Conservation (phyloP, 768 basidiomycete species). For the Tulasnella sp. region DNA sequence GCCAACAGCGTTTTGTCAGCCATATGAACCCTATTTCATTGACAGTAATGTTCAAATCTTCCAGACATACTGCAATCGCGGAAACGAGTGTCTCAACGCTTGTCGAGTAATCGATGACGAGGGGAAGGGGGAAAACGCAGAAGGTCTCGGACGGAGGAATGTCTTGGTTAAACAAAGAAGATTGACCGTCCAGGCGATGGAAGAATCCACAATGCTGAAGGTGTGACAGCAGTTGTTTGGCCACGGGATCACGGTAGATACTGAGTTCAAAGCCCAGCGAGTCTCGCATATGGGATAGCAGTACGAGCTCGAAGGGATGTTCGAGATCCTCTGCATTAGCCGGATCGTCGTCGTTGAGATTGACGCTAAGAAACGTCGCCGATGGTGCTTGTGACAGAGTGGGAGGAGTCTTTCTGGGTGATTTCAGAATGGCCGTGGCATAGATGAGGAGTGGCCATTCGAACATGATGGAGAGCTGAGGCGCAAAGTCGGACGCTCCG, state of each 20-base stretch:
- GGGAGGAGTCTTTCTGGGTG: conserved; percentile 21
- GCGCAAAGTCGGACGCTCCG: conserved; percentile 2
- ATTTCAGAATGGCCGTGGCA: conserved; percentile 45
- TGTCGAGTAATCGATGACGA: conserved; percentile 57
- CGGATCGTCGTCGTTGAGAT: conserved; percentile 22
- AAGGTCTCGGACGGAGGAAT: conserved; percentile 27
- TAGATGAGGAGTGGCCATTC: conserved; percentile 57
- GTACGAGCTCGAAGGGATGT: conserved; percentile 46
- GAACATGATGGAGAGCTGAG: conserved; percentile 43
- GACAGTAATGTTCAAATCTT: conserved; percentile 56
- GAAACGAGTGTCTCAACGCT: conserved; percentile 63
- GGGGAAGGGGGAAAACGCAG: conserved; percentile 56
- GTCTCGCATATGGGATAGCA: conserved; percentile 48
- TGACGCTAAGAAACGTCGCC: conserved; percentile 29
- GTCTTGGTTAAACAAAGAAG: conserved; percentile 27
- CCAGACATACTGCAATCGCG: conserved; percentile 57
- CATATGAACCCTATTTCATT: conserved; percentile 67
- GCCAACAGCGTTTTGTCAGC: conserved; percentile 60
- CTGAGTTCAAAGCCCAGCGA: conserved; percentile 48
- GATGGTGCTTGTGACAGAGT: not conserved
- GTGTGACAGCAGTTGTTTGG: conserved; percentile 44
- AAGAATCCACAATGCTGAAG: conserved; percentile 54
- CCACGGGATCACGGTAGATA: conserved; percentile 41
- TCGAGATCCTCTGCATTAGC: conserved; percentile 18
- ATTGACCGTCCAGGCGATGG: conserved; percentile 32